These are phyloP conservation scores for Bidens hawaiensis DNA, from an alignment of 140 eudicot species.

Conservation along the genomic window DNA sequence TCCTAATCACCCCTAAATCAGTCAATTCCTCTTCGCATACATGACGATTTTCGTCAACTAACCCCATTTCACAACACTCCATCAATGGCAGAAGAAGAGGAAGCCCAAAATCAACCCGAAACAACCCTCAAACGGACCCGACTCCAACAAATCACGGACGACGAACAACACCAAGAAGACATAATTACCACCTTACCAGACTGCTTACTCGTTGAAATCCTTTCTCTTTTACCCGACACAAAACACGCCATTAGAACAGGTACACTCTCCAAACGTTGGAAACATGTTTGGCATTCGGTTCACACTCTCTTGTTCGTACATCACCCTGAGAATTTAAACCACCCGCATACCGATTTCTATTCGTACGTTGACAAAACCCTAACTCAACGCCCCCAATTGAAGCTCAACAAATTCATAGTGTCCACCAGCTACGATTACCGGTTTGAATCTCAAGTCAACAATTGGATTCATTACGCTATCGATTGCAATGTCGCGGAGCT, in stretches of 20 bases:
- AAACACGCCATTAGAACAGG: constrained; percentile 17
- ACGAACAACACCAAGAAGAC: too few relatives aligned
- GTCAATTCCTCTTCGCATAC: too few relatives aligned
- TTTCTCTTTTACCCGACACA: constrained; percentile 21
- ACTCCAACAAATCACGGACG: too few relatives aligned
- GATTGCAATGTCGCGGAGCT: constrained; percentile 1
- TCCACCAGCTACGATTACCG: constrained; percentile 1
- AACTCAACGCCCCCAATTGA: constrained; percentile 16
- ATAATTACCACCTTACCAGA: constrained; percentile 17
- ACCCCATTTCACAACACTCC: too few relatives aligned
- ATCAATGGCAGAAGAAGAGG: too few relatives aligned
- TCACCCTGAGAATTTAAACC: too few relatives aligned
- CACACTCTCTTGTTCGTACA: constrained; percentile 6
- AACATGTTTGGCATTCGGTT: constrained; percentile 11
- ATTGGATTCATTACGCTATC: constrained; percentile 19
- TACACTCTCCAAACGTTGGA: constrained; percentile 23
- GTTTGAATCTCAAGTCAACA: constrained; percentile 12
- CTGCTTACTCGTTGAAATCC: constrained; percentile 21
- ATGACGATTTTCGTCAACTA: too few relatives aligned
- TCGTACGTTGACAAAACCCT: constrained; percentile 16
- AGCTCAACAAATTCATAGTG: background rate
- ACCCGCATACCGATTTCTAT: too few relatives aligned
- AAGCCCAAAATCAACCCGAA: too few relatives aligned
- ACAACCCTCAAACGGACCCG: too few relatives aligned
- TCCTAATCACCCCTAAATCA: too few relatives aligned